phyloP scores from a whole-genome alignment of 2,329 filamentous ascomycete species.

The Rhinocladiella mackenziei region DNA sequence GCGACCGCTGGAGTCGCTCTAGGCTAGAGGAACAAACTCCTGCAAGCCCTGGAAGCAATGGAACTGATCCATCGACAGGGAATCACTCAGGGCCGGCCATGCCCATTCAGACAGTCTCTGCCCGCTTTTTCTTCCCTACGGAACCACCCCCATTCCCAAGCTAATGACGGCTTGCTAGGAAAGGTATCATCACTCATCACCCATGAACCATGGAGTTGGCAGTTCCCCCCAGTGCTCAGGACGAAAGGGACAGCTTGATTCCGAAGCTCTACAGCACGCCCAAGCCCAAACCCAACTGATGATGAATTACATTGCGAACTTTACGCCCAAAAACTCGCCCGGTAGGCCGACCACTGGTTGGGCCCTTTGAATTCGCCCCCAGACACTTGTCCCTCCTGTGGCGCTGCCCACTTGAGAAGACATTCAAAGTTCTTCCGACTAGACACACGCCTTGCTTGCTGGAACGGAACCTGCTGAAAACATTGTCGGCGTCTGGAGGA shows the following conservation, averaged over 20 bases:
- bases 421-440: slow-evolving; percentile 14
- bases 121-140: slow-evolving; percentile 9
- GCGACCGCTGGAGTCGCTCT: no score
- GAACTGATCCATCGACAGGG: slow-evolving; percentile 1
- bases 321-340: slow-evolving; percentile 11
- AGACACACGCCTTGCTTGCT: slow-evolving; percentile 18
- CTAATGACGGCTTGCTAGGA: slow-evolving; percentile 3
- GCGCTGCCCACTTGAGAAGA: slow-evolving; percentile 22
- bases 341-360: slow-evolving; percentile 20
- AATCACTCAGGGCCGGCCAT: not conserved
- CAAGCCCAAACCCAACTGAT: no score
- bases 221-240: slow-evolving; percentile 7
- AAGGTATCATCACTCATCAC: slow-evolving; percentile 14
- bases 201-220: slow-evolving; percentile 25
- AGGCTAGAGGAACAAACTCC: slow-evolving; percentile 1
- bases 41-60: not conserved
- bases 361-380: slow-evolving; percentile 10
- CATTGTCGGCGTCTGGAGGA: slow-evolving; percentile 19
- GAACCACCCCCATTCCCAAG: slow-evolving; percentile 5
- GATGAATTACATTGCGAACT: slow-evolving; percentile 3
- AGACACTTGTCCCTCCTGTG: slow-evolving; percentile 25
- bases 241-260: slow-evolving; percentile 12
- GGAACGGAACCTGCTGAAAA: slow-evolving; percentile 14
- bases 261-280: not conserved
- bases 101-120: slow-evolving; percentile 16